Conservation (phyloP, 2,329 filamentous ascomycete species). For the Fusarium oligoseptatum region DNA sequence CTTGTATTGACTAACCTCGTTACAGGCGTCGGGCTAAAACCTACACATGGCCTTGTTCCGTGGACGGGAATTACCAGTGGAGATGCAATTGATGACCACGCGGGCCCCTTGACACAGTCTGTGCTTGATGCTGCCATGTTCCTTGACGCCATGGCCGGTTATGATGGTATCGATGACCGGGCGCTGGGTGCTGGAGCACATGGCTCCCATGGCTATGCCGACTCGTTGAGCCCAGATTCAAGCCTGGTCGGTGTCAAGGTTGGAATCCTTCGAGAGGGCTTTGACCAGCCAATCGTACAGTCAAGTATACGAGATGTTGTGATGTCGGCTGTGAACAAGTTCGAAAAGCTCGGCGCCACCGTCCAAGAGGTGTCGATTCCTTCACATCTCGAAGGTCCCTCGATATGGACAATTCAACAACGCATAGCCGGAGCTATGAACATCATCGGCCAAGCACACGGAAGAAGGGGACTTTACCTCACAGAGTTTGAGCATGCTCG, state of each 20-base stretch:
- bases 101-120: conserved; percentile 58
- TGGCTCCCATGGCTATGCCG: conserved; percentile 41
- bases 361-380: conserved; percentile 66
- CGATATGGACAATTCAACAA: conserved; percentile 65
- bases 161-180: conserved; percentile 63
- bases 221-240: not conserved
- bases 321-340: conserved; percentile 55
- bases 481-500: conserved; percentile 64
- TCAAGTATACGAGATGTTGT: conserved; percentile 57
- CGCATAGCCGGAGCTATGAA: conserved; percentile 58
- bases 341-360: conserved; percentile 61
- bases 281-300: conserved; percentile 54
- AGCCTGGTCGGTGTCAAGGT: conserved; percentile 51
- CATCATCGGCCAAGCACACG: conserved; percentile 59
- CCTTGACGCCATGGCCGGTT: conserved; percentile 61
- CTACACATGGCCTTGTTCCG: conserved; percentile 64
- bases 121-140: conserved; percentile 57
- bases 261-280: conserved; percentile 61
- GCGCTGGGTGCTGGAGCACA: conserved; percentile 51
- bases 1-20: not conserved
- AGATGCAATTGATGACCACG: conserved; percentile 65
- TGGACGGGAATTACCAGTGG: conserved; percentile 64
- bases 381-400: conserved; percentile 59
- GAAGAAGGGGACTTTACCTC: conserved; percentile 62
- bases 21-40: conserved; percentile 60